Evolutionary conservation across 1,284 basidiomycete species (phyloP), one percentile per base, ranked within the genome.

Genomic region (Abortiporus biennis): DNA sequence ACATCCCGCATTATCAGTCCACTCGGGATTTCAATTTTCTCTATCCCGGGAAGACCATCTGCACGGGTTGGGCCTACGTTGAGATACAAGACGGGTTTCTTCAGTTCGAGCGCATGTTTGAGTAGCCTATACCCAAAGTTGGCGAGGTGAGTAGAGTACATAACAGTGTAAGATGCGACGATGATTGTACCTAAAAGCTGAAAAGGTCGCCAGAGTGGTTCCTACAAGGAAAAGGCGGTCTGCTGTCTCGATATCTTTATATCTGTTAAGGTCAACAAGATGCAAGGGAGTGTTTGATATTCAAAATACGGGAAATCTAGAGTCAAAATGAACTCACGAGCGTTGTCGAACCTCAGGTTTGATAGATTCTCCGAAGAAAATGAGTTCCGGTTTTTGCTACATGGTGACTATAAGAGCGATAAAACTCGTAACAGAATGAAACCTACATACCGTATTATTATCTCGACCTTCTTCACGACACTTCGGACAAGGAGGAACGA

Each of bases 311-410:
- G n/a, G 9, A 29, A n/a, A n/a, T 29, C 9, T 35, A 8, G 33
- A 35, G 33, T 35, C 33, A 35, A 11, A 9, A 19, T 35, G 8
- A 4, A 63, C 85, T 55, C 57, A 91, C 85, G 91, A 91, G 54
- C 74, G 68, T 30, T 83, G 74, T 56, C 76, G 83, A 27, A 85
- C 70, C 32, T 63, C 47, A 16, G 68, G 57, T 3, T 78, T 68
- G 47, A 93, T 85, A 1, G 87, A 86, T 65, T 93, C 92, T 23
- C 92, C 90, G 53, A 95, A 95, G 61, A 93, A 94, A 15, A 91
- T 78, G 15, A 94, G 76, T 40, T 86, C 81, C 0, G 90, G 87
- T 65, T 93, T 93, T 48, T 85, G 75, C 84, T 84, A 47, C n/a
- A n/a, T 16, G 41, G 20, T 21, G 12, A 48, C 39, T 3, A 47